These are phyloP conservation scores for Ganoderma resinaceum DNA, from an alignment of 1,284 basidiomycete species.

Conservation along the genomic window DNA sequence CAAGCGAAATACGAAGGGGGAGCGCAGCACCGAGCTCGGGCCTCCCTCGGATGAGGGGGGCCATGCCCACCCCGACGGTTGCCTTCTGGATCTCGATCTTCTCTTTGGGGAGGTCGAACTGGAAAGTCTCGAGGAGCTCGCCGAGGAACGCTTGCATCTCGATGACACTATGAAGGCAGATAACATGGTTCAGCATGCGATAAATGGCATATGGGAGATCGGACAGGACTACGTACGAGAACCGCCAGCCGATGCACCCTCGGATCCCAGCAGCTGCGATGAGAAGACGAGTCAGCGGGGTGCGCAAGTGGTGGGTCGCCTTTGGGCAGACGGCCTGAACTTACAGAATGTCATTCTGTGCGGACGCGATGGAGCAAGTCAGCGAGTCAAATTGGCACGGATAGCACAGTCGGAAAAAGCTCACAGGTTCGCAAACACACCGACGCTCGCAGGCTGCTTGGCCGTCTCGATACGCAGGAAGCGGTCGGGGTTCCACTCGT, in stretches of 20 bases:
- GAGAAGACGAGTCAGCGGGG: neutral
- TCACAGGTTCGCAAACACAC: constrained; percentile 60
- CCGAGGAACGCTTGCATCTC: constrained; percentile 37
- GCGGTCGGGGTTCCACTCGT: constrained; percentile 62
- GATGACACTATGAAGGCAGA: constrained; percentile 32
- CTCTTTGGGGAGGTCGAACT: constrained; percentile 39
- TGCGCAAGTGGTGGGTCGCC: neutral
- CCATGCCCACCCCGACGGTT: constrained; percentile 45
- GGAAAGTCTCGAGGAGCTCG: constrained; percentile 36
- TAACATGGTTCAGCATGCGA: neutral
- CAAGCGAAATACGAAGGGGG: constrained; percentile 21
- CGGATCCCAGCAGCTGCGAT: constrained; percentile 36
- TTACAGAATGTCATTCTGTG: constrained; percentile 27
- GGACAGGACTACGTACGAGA: constrained; percentile 37
- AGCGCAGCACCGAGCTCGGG: constrained; percentile 42
- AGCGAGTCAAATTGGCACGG: neutral
- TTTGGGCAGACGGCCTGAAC: too few species aligned
- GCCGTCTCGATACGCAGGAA: constrained; percentile 41
- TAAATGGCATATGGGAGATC: neutral
- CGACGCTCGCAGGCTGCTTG: constrained; percentile 47
- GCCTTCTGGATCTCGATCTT: constrained; percentile 46
- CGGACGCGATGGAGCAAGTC: neutral
- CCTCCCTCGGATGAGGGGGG: constrained; percentile 54
- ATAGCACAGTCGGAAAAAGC: constrained; percentile 23
- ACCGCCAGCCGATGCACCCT: constrained; percentile 45